phyloP scores from a whole-genome alignment of 2,329 filamentous ascomycete genomes.

The Aspergillus novofumigatus region DNA sequence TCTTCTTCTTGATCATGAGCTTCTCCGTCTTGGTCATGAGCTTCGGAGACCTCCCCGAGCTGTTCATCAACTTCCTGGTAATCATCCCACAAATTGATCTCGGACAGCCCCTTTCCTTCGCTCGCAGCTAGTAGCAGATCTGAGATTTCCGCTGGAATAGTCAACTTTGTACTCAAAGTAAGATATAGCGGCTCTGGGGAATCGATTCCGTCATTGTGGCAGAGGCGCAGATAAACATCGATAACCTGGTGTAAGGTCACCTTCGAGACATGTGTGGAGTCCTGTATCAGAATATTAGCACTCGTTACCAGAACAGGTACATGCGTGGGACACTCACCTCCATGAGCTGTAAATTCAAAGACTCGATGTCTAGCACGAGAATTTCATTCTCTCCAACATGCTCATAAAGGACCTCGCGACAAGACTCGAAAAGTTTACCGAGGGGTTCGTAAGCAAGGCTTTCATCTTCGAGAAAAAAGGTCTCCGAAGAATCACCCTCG shows the following conservation, averaged over 20 bases:
- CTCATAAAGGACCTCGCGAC: conserved; percentile 52
- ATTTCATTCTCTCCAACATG: conserved; percentile 55
- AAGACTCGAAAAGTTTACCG: conserved; percentile 53
- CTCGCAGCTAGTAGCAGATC: conserved; percentile 51
- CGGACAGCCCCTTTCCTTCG: conserved; percentile 55
- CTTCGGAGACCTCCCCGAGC: conserved; percentile 13
- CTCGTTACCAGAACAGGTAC: conserved; percentile 2
- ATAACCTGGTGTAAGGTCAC: conserved; percentile 56
- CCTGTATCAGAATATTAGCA: conserved; percentile 39
- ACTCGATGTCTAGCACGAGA: conserved; percentile 52
- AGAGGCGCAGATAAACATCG: conserved; percentile 55
- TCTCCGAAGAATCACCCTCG: conserved; percentile 50
- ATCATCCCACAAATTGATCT: conserved; percentile 43
- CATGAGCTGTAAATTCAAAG: conserved; percentile 52
- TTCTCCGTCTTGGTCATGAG: conserved; percentile 12
- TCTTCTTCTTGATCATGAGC: conserved; percentile 6
- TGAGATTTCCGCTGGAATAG: conserved; percentile 50
- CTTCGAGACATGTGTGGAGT: conserved; percentile 46
- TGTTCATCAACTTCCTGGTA: conserved; percentile 47
- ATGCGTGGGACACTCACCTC: conserved; percentile 48
- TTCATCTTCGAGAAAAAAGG: conserved; percentile 55
- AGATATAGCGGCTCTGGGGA: conserved; percentile 56
- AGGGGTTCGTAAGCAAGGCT: conserved; percentile 51
- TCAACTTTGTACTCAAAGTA: conserved; percentile 51
- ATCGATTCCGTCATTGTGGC: conserved; percentile 55